Evolutionary conservation across 768 basidiomycete species (phyloP), one percentile per base, ranked within the genome.

Genomic region (Paxillus ammoniavirescens): DNA sequence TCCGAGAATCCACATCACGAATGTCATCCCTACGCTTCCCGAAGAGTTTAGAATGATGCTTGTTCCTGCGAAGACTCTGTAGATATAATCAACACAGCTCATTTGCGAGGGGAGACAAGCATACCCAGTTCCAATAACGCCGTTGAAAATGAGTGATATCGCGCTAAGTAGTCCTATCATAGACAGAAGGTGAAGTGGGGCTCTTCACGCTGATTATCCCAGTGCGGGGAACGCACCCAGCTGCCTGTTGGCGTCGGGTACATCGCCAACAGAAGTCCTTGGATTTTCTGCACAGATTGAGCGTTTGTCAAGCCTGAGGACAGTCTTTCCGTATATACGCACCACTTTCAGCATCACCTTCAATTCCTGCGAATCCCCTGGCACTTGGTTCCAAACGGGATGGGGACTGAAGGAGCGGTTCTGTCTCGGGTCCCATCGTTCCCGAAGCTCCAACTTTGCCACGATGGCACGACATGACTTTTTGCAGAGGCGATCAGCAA

Each of bases 51-150:
- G 72, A 47, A 89, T 87, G 26, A 84, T 75, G 46, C 85, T 82
- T 0, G 88, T 85, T 0, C 85, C 82, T 10, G 84, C 86, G 62
- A 85, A 89, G 45, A 89, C 86, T 10, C 87, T 89, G 46, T 5
- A 35, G 12, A 55, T 46, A n/a, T 44, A 26, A 31, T 57, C 47
- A 57, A 47, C 21, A n/a, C 33, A 13, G 18, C 6, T 31, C 33
- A 26, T 47, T 37, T 28, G 18, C 2, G 18, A 45, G 18, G 6
- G 4, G 3, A 41, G 26, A 13, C 15, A n/a, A 28, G 42, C 72
- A 31, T 53, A 84, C 87, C 87, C 86, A n/a, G 86, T 82, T 17
- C 87, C 87, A 26, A 89, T 84, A n/a, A 87, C 77, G 26, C 84
- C 79, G 62, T 90, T 90, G 73, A 89, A 87, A 35, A 90, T 83